These are phyloP conservation scores for Neonectria faginata DNA, from an alignment of 2,329 filamentous ascomycete species.

Conservation along the genomic window DNA sequence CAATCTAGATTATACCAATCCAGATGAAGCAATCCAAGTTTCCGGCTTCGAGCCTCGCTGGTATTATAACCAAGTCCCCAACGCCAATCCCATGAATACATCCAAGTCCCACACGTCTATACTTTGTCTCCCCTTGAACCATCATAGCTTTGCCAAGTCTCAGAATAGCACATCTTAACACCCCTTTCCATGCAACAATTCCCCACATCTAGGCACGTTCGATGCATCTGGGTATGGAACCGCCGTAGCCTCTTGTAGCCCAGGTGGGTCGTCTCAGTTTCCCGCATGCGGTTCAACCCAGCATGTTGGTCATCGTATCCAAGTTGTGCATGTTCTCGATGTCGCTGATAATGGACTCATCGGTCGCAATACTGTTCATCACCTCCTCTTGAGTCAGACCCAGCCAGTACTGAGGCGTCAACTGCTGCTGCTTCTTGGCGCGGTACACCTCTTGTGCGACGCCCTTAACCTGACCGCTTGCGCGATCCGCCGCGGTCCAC, in stretches of 20 bases:
- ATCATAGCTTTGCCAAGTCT: neutral
- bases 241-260: constrained; percentile 11
- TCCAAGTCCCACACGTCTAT: constrained; percentile 7
- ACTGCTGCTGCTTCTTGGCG: constrained; percentile 67
- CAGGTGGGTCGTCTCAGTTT: neutral
- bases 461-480: constrained; percentile 78
- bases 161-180: constrained; percentile 3
- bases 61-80: constrained; percentile 16
- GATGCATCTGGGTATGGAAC: neutral
- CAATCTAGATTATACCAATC: neutral
- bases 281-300: constrained; percentile 32
- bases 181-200: neutral
- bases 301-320: constrained; percentile 32
- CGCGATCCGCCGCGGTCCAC: constrained; percentile 78
- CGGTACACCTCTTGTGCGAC: constrained; percentile 82
- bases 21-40: neutral
- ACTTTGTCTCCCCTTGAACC: neutral
- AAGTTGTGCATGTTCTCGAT: constrained; percentile 57
- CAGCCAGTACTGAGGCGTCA: constrained; percentile 65
- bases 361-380: constrained; percentile 65
- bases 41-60: constrained; percentile 15
- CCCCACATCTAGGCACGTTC: constrained; percentile 5
- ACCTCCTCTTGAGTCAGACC: constrained; percentile 67
- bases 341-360: constrained; percentile 70
- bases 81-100: constrained; percentile 17